Base-by-base conservation (phyloP, 169 alveolate species). In the Plasmodium falciparum region DNA sequence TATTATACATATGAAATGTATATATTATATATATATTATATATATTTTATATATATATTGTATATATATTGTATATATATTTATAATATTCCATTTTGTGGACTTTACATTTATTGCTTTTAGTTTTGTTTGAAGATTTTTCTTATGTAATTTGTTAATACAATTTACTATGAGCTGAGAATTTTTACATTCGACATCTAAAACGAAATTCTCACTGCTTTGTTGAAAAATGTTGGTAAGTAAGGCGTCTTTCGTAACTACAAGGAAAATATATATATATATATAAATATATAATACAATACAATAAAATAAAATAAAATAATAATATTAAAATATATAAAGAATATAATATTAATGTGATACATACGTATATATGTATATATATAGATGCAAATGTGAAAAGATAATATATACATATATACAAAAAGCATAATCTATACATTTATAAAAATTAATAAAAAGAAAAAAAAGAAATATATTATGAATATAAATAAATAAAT, bases 201-300 rank as follows among this genome's bases (percentile, higher is more conserved):
- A 56, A 12, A 83, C 26, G 7, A 8, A 49, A 39, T 59, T 59
- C 24, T 78, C 63, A 1, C 17, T 39, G 0, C 17, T 54, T 12
- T 83, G 74, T 50, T 39, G 29, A 61, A 83, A 83, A 1, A 83
- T 56, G 56, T 66, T 83, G 5, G 80, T 67, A 12, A 83, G 33
- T 12, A 83, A 39, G 7, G 80, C 91, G 33, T 83, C 83, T 45
- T 83, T 83, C 15, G 73, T 83, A 24, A 83, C 91, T 83, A 17
- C 5, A 61, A 74, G 22, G 12, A 50, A 33, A 61, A 39, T n/a
- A 70, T 9, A 70, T n/a, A 12, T 15, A 20, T 15, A 39, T 15
- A 66, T 20, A 69, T 6, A 26, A 69, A 13, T 11, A 13, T 11
- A 20, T 20, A 20, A 20, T 20, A 20, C 22, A 20, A 20, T 20